Base-by-base conservation (phyloP, 169 alveolate genomes). In the Eimeria praecox region DNA sequence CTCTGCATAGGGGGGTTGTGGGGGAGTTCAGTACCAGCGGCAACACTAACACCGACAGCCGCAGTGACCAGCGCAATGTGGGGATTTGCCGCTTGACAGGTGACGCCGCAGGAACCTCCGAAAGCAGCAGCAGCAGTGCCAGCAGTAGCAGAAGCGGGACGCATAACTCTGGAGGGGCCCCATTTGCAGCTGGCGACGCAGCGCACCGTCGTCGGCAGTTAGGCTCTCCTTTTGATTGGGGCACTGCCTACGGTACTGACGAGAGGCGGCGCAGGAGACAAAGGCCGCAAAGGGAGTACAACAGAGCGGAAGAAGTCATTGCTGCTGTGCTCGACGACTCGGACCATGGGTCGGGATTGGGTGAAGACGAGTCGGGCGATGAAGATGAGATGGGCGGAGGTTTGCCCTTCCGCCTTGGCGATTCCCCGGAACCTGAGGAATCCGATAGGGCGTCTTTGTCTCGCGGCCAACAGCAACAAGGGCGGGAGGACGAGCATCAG, bases 211-310 rank as follows among this genome's bases (percentile, higher is more conserved):
- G 44, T 22, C 82, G 62, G 46, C 93, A 87, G 62, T n/a, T 87
- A 49, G 93, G 93, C 49, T 87, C 93, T 33, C 93, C 93, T 33
- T 87, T 87, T 33, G 82, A 62, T 83, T 87, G 93, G 93, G 83
- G 80, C 64, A 66, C 20, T n/a, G 9, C 83, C 38, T 46, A 87
- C 0, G 93, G 62, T 46, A 27, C 30, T 87, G 83, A 83, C 42
- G 82, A 87, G 38, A 69, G 93, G 80, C 93, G 59, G 24, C 93
- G 93, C 44, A 87, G 93, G 35, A 42, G 93, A 64, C 93, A 35
- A 18, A 27, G 46, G 42, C 93, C 44, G 62, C 52, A n/a, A 64
- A 44, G 82, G 40, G 82, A 87, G 80, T 87, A 59, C 59, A 59
- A 42, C 40, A 62, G 93, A 42, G 93, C 82, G n/a, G 93, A 87